A percentile compares a stretch with the other conserved stretches of the same genome.
phyloP scores from a whole-genome alignment of 305 asterid genomes.

The Rubia balearica region DNA sequence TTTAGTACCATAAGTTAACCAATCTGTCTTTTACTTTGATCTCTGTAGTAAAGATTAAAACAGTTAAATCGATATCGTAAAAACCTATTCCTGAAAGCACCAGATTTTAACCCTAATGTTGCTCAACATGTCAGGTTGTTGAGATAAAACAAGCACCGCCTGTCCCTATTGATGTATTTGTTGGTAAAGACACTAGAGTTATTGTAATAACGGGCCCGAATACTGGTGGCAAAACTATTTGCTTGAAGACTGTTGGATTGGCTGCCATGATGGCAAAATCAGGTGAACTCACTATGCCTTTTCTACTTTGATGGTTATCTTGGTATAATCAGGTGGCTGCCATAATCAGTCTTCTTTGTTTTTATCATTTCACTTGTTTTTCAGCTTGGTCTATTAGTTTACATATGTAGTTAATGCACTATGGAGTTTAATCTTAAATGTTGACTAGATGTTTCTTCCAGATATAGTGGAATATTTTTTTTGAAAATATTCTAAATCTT shows the following conservation, averaged over 20 bases:
- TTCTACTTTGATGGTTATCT: constrained; percentile 12
- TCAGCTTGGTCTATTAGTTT: constrained; percentile 7
- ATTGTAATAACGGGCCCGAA: constrained; percentile 90
- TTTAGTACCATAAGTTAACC: constrained; percentile 8
- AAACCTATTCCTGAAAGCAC: constrained; percentile 1
- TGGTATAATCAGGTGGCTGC: neutral
- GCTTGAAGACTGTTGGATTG: constrained; percentile 89
- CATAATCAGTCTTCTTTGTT: neutral
- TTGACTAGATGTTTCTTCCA: neutral
- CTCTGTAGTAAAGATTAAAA: neutral
- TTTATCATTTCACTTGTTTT: constrained; percentile 5
- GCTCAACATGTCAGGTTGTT: constrained; percentile 50
- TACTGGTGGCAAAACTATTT: constrained; percentile 98
- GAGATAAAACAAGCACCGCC: constrained; percentile 63
- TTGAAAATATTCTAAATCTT: neutral
- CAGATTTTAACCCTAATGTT: constrained; percentile 7
- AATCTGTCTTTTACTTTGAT: constrained; percentile 2
- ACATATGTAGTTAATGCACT: neutral
- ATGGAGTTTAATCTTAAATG: neutral
- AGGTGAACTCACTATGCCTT: constrained; percentile 36
- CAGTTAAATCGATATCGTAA: neutral
- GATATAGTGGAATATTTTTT: neutral
- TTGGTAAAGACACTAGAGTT: constrained; percentile 56
- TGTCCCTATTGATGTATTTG: constrained; percentile 76
- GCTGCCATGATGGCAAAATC: constrained; percentile 99